Conservation (phyloP, 2,329 filamentous ascomycete genomes). For the Epichloe gansuensis region DNA sequence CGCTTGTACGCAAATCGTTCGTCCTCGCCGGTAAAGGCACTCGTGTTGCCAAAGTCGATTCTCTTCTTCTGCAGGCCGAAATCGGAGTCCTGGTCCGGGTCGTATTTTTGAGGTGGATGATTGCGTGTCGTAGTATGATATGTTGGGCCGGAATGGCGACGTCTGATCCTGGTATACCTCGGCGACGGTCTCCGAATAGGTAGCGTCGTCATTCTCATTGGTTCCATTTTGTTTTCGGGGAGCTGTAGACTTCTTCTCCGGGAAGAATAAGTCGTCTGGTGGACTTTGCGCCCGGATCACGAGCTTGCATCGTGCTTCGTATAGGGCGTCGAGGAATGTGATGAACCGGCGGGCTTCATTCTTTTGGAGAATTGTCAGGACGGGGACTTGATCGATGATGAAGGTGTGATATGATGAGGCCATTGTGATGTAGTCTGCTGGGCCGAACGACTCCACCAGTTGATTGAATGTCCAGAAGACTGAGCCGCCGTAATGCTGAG, state of each 20-base stretch:
- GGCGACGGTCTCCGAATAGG: slow-evolving; percentile 31
- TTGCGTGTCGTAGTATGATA: slow-evolving; percentile 49
- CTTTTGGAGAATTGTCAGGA: slow-evolving; percentile 56
- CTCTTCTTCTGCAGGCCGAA: slow-evolving; percentile 29
- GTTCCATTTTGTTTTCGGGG: slow-evolving; percentile 2
- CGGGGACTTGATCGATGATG: slow-evolving; percentile 57
- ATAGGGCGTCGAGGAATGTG: slow-evolving; percentile 67
- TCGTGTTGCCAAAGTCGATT: slow-evolving; percentile 57
- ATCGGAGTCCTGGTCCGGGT: slow-evolving; percentile 46
- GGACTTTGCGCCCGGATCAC: slow-evolving; percentile 54
- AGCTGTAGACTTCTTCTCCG: slow-evolving; percentile 33
- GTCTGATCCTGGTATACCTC: slow-evolving; percentile 71
- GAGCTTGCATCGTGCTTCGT: slow-evolving; percentile 71
- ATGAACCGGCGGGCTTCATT: slow-evolving; percentile 75
- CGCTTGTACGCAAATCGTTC: slow-evolving; percentile 73
- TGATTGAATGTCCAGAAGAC: slow-evolving; percentile 56
- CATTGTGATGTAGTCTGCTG: slow-evolving; percentile 73
- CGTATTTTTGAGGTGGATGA: slow-evolving; percentile 34
- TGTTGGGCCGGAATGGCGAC: slow-evolving; percentile 67
- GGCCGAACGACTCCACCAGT: slow-evolving; percentile 58
- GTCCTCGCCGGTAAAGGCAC: slow-evolving; percentile 66
- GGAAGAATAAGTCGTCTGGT: slow-evolving; percentile 70
- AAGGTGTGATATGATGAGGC: slow-evolving; percentile 71
- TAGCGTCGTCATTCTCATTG: slow-evolving; percentile 23
- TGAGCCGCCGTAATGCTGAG: slow-evolving; percentile 43